A percentile compares a stretch with the other conserved stretches of the same genome.
These are phyloP conservation scores for Ustilago bromivora DNA, from an alignment of 1,284 basidiomycete species.

Conservation along the genomic window DNA sequence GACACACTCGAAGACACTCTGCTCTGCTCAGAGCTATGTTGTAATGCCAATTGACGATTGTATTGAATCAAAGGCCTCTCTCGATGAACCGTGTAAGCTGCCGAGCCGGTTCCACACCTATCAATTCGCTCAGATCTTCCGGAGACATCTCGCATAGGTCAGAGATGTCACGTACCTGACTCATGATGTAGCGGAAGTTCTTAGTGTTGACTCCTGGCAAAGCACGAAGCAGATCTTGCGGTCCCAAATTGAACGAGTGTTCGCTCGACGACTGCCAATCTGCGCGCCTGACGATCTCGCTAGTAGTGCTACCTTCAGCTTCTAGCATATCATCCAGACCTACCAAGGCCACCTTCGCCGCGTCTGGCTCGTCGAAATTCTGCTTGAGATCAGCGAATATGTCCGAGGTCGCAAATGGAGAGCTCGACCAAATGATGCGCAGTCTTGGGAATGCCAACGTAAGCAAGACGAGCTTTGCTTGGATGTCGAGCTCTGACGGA, in stretches of 20 bases:
- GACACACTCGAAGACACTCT: neutral
- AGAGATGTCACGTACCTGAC: constrained; percentile 79
- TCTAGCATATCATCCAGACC: constrained; percentile 47
- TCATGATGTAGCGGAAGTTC: constrained; percentile 87
- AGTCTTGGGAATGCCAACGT: constrained; percentile 89
- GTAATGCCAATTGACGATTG: neutral
- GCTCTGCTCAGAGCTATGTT: neutral
- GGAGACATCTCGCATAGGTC: constrained; percentile 80
- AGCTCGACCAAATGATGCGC: constrained; percentile 96
- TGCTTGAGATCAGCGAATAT: constrained; percentile 92
- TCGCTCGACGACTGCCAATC: constrained; percentile 34
- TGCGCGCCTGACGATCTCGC: constrained; percentile 15
- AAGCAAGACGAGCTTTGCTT: constrained; percentile 90
- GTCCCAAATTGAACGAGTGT: constrained; percentile 54
- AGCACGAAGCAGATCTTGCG: constrained; percentile 71
- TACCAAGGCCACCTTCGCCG: constrained; percentile 79
- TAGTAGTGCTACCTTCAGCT: constrained; percentile 18
- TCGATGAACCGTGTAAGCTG: constrained; percentile 71
- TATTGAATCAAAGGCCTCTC: constrained; percentile 8
- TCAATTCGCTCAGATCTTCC: constrained; percentile 78
- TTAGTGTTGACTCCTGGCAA: constrained; percentile 81
- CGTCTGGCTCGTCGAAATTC: constrained; percentile 86
- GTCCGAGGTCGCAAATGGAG: constrained; percentile 89
- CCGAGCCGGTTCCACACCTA: constrained; percentile 86
- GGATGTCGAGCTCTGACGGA: constrained; percentile 73